Evolutionary conservation across 148 eudicot species (phyloP).

Genomic region (Rhododendron vialii): DNA sequence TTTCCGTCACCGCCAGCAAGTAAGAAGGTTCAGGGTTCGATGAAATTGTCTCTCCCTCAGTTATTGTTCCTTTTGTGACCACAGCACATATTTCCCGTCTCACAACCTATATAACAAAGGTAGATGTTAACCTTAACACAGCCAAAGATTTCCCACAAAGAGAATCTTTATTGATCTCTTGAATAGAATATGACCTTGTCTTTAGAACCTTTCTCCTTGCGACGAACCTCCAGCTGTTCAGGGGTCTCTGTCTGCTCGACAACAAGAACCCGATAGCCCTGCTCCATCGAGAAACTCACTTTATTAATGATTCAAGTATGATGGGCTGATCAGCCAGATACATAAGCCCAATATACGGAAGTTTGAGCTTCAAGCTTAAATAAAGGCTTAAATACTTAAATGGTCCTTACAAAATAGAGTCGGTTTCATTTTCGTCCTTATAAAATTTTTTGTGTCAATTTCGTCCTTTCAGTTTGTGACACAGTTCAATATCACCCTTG

Average conservation of each 20-base stretch:
- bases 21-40: constrained; percentile 86
- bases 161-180: neutral
- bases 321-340: neutral
- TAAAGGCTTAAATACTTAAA: too few relatives aligned
- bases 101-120: constrained; percentile 57
- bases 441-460: too few relatives aligned
- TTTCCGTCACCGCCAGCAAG: constrained; percentile 72
- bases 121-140: neutral
- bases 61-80: constrained; percentile 91
- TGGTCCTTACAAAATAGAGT: too few relatives aligned
- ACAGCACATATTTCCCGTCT: constrained; percentile 94
- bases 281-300: constrained; percentile 18
- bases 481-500: too few relatives aligned
- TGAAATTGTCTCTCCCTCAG: constrained; percentile 84
- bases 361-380: neutral
- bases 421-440: too few relatives aligned
- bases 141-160: neutral
- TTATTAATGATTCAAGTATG: neutral
- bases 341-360: neutral
- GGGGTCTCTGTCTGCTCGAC: constrained; percentile 99
- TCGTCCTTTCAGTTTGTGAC: too few relatives aligned
- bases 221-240: constrained; percentile 84
- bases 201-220: constrained; percentile 77
- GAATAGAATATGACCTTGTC: constrained; percentile 61
- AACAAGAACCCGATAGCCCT: constrained; percentile 97